Percentiles rank a stretch among this genome's conserved stretches.
Evolutionary conservation across 371 early-diverging fungal genomes (phyloP).

Genomic region (Capillidium rhysosporum): DNA sequence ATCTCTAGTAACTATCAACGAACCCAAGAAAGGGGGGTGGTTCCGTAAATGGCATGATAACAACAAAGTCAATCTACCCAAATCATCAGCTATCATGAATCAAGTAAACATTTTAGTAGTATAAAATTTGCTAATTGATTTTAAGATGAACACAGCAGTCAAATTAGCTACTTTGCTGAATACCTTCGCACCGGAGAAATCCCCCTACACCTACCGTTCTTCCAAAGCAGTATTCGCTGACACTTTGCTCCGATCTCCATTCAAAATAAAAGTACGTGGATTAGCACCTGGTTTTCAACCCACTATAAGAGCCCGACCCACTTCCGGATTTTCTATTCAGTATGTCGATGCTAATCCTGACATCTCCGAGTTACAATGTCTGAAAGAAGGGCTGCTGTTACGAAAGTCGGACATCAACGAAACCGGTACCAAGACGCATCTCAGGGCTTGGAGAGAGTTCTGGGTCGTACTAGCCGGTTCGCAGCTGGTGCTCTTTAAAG

Average conservation of each 20-base stretch:
- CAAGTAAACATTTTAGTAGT: conserved; percentile 1
- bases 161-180: conserved; percentile 6
- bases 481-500: conserved; percentile 49
- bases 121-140: neutral
- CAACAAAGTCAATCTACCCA: neutral
- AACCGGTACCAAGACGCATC: conserved; percentile 39
- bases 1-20: neutral
- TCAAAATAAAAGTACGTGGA: conserved; percentile 8
- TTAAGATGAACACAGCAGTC: conserved; percentile 1
- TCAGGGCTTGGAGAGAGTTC: conserved; percentile 51
- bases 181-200: neutral
- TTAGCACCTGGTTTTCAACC: conserved; percentile 2
- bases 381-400: conserved; percentile 41
- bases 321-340: conserved; percentile 17
- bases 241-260: conserved; percentile 6
- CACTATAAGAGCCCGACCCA: neutral
- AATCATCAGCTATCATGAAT: neutral
- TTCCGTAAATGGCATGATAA: neutral
- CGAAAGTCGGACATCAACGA: conserved; percentile 48
- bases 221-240: conserved; percentile 4
- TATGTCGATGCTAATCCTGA: conserved; percentile 10
- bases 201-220: conserved; percentile 8
- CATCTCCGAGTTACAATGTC: conserved; percentile 33
- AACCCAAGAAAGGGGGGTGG: neutral
- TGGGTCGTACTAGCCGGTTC: conserved; percentile 57